Percentiles rank a stretch among this genome's conserved stretches.
These are phyloP conservation scores for Trypanosoma cruzi DNA, from an alignment of 208 protist species.

Conservation along the genomic window DNA sequence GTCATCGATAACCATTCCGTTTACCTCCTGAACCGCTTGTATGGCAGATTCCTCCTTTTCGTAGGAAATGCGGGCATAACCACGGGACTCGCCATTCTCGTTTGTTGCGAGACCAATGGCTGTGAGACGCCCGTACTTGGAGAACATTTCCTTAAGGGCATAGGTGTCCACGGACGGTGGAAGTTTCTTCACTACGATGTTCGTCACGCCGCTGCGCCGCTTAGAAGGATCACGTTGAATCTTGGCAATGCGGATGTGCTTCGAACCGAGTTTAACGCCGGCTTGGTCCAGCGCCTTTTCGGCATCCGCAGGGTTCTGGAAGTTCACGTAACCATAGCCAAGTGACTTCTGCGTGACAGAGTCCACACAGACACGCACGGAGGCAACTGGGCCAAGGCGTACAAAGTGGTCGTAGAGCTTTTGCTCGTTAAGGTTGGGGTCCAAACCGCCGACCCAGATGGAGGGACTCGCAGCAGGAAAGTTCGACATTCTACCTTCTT, in stretches of 20 bases:
- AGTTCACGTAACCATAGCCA: conserved; percentile 99
- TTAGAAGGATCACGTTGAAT: conserved; percentile 98
- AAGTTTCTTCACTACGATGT: conserved; percentile 99
- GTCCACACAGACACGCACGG: conserved; percentile 98
- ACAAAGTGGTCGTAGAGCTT: conserved; percentile 98
- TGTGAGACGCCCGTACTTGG: conserved; percentile 94
- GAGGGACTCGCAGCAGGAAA: conserved; percentile 88
- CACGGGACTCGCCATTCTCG: conserved; percentile 90
- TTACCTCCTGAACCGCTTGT: conserved; percentile 90
- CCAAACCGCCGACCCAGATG: conserved; percentile 98
- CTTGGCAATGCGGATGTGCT: conserved; percentile 98
- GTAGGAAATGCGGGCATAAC: conserved; percentile 98
- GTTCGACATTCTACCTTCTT: conserved; percentile 16
- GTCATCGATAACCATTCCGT: conserved; percentile 85
- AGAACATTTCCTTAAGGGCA: conserved; percentile 94
- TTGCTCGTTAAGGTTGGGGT: conserved; percentile 95
- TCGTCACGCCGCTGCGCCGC: conserved; percentile 97
- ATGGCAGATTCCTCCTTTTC: conserved; percentile 93
- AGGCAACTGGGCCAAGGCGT: conserved; percentile 96
- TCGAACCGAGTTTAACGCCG: conserved; percentile 94
- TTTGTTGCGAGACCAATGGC: conserved; percentile 88
- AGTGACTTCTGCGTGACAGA: conserved; percentile 96
- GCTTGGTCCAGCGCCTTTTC: conserved; percentile 98
- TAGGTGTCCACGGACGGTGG: conserved; percentile 96
- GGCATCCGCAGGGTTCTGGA: conserved; percentile 97